Evolutionary conservation across 2,329 filamentous ascomycete species (phyloP), one percentile per base, ranked within the genome.

Genomic region (Cytospora piceicola): DNA sequence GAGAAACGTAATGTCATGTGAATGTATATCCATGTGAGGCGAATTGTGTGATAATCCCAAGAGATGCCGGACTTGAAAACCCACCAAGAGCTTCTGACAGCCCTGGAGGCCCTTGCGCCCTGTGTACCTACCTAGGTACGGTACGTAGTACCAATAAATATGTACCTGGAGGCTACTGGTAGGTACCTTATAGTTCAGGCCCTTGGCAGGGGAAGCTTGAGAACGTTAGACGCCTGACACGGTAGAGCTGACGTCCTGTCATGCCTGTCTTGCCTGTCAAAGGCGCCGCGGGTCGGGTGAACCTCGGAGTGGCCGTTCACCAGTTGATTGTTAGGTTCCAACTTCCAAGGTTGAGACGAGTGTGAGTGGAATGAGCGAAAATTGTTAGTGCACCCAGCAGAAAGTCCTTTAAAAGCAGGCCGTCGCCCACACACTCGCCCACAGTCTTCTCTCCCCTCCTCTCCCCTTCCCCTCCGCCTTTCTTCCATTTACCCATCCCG

Each of bases 351-450:
- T 22, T 22, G 30, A 36, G 34, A 12, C 12, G 34, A 36, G 34
- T 14, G 29, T 22, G 29, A 34, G 15, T 49, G 46, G 46, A 24
- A 49, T 49, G 46, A 20, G 46, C n/a, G n/a, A 53, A 57, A 63
- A 63, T 63, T 61, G 58, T 61, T 58, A 61, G 53, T 65, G 65
- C 64, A 61, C 51, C 27, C 27, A 29, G 27, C 46, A 60, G 57
- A 46, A 46, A 54, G 24, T 32, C 29, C 49, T 58, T 66, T 66
- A 64, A 66, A 66, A 66, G 46, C 51, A 53, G 49, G 22, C 60
- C 61, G 34, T 36, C 34, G 34, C 34, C 34, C 34, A 36, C 34
- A 12, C 34, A 14, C 34, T 61, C 42, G 61, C 61, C 61, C 65
- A 52, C 15, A 3, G 42, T 60, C 51, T 54, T 29, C 64, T 42